Base-by-base conservation (phyloP, 2,329 filamentous ascomycete genomes). In the Alternaria sp. region DNA sequence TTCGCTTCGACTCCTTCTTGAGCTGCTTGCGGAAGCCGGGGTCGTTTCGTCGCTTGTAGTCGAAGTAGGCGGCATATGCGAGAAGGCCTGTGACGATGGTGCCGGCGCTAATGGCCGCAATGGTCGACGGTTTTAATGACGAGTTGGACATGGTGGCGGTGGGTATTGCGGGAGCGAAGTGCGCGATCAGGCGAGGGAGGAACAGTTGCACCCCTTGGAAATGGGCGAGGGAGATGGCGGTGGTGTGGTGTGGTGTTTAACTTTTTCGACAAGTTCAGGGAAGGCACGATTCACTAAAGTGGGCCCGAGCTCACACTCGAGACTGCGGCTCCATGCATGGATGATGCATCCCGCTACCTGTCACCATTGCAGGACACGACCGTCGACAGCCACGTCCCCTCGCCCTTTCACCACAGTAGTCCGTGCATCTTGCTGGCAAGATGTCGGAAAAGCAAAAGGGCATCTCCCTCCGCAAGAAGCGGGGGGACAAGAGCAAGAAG, bases 1-100 rank as follows among this genome's bases (percentile, higher is more conserved):
- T 86, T 74, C 85, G 85, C 79, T 91, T 90, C 77, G 90, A 89
- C 79, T 92, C 90, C 74, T 89, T 87, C 78, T 91, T 90, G 72
- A 89, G 76, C 39, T 82, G 77, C 75, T 82, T 86, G 70, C 87
- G 83, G 80, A 89, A 89, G 36, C 85, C 83, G 54, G 85, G 82
- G 69, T 89, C 86, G 66, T 83, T 86, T 68, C 86, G 85, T 74
- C 87, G 82, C 74, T 83, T 83, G 81, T 88, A 83, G 77, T 89
- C 87, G 67, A 89, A 89, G 80, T 88, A 89, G 66, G 85, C 78
- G 68, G 86, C 87, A 75, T 89, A 89, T 70, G 85, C 87, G 66
- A 89, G 76, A 60, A 86, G 74, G 67, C 85, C 85, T 40, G 86
- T 84, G 63, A 86, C 76, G 67, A 86, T 74, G 52, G 85, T 85